Base-by-base conservation (phyloP, 208 protist species). In the Porcisia hertigi region DNA sequence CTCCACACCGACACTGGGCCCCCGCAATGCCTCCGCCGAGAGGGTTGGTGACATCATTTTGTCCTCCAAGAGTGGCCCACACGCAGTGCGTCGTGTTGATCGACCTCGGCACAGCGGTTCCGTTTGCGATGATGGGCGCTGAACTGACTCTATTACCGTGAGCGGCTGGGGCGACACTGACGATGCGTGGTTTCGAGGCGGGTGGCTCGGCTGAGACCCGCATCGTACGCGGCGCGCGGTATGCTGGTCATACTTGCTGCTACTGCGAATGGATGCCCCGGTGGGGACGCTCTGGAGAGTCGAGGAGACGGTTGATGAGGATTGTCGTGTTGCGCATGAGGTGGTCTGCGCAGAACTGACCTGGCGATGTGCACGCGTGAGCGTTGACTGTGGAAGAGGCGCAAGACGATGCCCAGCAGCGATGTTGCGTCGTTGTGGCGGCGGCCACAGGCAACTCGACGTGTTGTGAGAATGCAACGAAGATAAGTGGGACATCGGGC, bases 391-490 rank as follows among this genome's bases (percentile, higher is more conserved):
- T n/a, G 67, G 75, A 1, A 79, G 75, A 18, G 69, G 76, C 14
- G 69, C 62, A 54, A 80, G 69, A 12, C 76, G 76, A 55, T 66
- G 66, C 12, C 76, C 76, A 45, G 76, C 47, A 7, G 76, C 69
- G 2, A 74, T 14, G 30, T 71, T 80, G 52, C 69, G 76, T 43
- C 57, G 30, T 39, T 52, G 65, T 23, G n/a, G 60, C 47, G 6
- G 49, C 60, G 45, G 66, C 39, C 47, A 53, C 5, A 49, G 45
- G 49, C 66, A 43, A 39, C 25, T 39, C 47, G 30, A 16, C 45
- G 30, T 43, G 6, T 14, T 16, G 49, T 36, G n/a, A 20, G 66
- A 9, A 20, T 30, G 30, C 30, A 30, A 30, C 30, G 66, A 71
- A 20, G 25, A 55, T 14, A 49, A n/a, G 49, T 41, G 16, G 41